phyloP scores from a whole-genome alignment of 441 rosid genomes.

The Gossypium lobatum region DNA sequence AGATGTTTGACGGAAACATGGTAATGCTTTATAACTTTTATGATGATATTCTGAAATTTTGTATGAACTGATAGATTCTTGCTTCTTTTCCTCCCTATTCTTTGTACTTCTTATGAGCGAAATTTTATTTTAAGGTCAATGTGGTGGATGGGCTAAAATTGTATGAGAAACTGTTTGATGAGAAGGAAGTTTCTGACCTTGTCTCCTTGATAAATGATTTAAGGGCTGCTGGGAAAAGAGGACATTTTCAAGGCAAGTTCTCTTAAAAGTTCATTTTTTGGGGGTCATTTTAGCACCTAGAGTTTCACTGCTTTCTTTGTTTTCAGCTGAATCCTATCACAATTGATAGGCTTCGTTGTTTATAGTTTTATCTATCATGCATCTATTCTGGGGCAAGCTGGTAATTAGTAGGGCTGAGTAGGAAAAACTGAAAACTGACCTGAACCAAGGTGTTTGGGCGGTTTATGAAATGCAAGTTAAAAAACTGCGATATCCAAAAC shows the following conservation, averaged over 20 bases:
- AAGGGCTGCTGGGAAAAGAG: constrained; percentile 62
- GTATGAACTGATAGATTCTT: neutral
- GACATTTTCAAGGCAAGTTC: constrained; percentile 77
- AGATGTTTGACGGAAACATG: constrained; percentile 62
- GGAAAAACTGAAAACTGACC: too few relatives aligned
- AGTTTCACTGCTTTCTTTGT: neutral
- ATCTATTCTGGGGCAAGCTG: neutral
- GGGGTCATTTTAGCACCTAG: neutral
- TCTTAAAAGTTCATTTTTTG: neutral
- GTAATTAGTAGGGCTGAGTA: neutral
- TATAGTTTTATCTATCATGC: neutral
- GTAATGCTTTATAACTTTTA: constrained; percentile 28
- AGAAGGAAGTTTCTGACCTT: constrained; percentile 54
- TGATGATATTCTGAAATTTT: neutral
- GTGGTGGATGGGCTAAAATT: constrained; percentile 85
- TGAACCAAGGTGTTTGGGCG: too few relatives aligned
- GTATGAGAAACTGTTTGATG: constrained; percentile 49
- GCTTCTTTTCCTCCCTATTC: neutral
- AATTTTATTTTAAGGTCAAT: constrained; percentile 54
- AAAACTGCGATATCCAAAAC: too few relatives aligned
- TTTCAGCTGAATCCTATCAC: neutral
- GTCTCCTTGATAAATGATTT: constrained; percentile 67
- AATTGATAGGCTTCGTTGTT: neutral
- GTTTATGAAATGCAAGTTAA: too few relatives aligned
- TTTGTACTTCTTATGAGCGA: constrained; percentile 17